Base-by-base conservation (phyloP, 2,329 filamentous ascomycete genomes). In the Colletotrichum plurivorum region DNA sequence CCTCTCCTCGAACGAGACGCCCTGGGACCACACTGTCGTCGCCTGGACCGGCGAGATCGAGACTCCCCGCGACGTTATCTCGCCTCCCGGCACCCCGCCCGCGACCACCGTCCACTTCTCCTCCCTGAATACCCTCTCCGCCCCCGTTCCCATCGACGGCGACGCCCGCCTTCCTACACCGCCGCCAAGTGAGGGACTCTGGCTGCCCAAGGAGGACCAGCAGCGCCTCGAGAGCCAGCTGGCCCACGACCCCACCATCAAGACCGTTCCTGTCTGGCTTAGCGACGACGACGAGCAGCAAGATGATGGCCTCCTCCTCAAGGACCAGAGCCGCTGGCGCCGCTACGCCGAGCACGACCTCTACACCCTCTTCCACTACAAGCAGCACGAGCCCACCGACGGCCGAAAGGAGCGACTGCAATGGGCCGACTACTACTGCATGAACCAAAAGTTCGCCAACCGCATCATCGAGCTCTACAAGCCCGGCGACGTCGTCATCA, bases 311-410 rank as follows among this genome's bases (percentile, higher is more conserved):
- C 88, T 95, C 59, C 84, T 88, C 45, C 84, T 98, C 72, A 93
- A 92, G 74, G 93, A 97, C 74, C 95, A 98, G 82, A 85, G 87
- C 39, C 87, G 94, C 72, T 98, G 96, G 95, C 89, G 94, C 72
- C 89, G 93, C 48, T 98, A 96, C 80, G 94, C 95, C 16, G 94
- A 98, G 82, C 91, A 95, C 77, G 93, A 97, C 75, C 86, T 98
- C 31, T 98, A 97, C 82, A 94, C 94, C 1, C 87, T 98, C 10
- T 94, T 98, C 78, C 95, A 98, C 81, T 98, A 98, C 86, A 97
- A 97, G 82, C 94, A 96, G 77, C 93, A 97, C 77, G 94, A 95
- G 78, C 94, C 95, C 1, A 93, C 91, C 13, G 93, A 98, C 78
- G 94, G 94, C 43, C 90, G 93, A 73, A 90, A 90, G 18, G 93